Evolutionary conservation across 2,329 filamentous ascomycete species (phyloP), one percentile per base, ranked within the genome.

Genomic region (Penicillium sp.): DNA sequence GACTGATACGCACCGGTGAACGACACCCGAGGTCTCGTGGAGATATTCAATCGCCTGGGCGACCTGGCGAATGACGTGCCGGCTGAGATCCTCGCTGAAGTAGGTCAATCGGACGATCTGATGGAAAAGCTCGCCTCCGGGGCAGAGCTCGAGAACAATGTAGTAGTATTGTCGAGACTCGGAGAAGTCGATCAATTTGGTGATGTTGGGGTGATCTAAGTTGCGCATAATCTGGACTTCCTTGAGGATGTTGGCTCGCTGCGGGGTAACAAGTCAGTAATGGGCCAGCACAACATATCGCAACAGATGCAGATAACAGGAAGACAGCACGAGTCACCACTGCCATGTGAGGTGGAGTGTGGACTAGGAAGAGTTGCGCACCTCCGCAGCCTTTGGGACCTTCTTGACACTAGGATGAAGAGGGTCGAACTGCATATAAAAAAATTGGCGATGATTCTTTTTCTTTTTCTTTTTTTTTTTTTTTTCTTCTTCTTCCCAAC

Each of bases 181-280:
- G 57, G 88, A 88, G 69, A 97, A 97, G 65, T 96, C 90, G 65
- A 97, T 81, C 51, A 99, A 83, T 69, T 90, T 92, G 72, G 96
- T 85, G 55, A 99, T 94, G 69, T 97, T 97, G 56, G 92, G 92
- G 63, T 99, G 94, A 60, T 97, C 91, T 43, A 99, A 81, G 66
- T 95, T 89, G 58, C 92, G 90, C 92, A 99, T 99, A 63, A 99
- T 99, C 67, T 96, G 90, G 13, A 99, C 94, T 74, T 99, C 94
- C 76, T 99, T 99, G 55, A 99, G 78, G 60, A 99, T 97, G 67
- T 97, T 99, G 58, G 92, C 90, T 76, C 94, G 84, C 94, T 99
- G 72, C 59, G 58, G 51, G 10, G 58, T 46, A 35, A 31, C 33
- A 38, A 47, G 63, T 75, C 53, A 75, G 66, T 50, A 46, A 6